These are phyloP conservation scores for Fusarium chuoi DNA, from an alignment of 2,329 filamentous ascomycete species.

Conservation along the genomic window DNA sequence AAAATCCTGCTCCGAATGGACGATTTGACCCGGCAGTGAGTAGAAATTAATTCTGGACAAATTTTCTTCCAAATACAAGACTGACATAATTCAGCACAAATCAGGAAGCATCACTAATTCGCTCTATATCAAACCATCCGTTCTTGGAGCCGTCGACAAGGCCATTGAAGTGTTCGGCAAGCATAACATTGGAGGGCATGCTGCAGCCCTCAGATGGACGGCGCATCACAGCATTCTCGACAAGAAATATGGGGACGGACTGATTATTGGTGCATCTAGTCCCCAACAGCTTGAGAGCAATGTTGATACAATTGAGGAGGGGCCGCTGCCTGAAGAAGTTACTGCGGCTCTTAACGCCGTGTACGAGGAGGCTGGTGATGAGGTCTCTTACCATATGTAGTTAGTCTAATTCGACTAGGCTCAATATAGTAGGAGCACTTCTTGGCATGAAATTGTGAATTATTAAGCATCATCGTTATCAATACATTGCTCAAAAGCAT, in stretches of 20 bases:
- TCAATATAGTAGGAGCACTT: slow-evolving; percentile 17
- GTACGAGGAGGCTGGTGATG: slow-evolving; percentile 27
- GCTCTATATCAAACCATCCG: slow-evolving; percentile 44
- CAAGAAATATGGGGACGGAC: slow-evolving; percentile 46
- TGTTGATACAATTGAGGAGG: slow-evolving; percentile 51
- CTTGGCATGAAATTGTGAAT: slow-evolving; percentile 3
- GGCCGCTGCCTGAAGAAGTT: slow-evolving; percentile 53
- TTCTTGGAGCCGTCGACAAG: slow-evolving; percentile 43
- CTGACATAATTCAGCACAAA: background rate
- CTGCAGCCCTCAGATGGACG: slow-evolving; percentile 55
- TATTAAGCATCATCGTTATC: background rate
- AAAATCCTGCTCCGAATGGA: slow-evolving; percentile 17
- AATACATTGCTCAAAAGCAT: background rate
- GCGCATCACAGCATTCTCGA: slow-evolving; percentile 50
- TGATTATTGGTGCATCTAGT: slow-evolving; percentile 52
- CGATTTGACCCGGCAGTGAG: slow-evolving; percentile 44
- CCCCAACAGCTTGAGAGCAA: slow-evolving; percentile 49
- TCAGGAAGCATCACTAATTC: slow-evolving; percentile 41
- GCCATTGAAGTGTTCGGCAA: slow-evolving; percentile 43
- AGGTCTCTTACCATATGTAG: slow-evolving; percentile 32
- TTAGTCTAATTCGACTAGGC: background rate
- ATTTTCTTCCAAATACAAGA: rapidly evolving
- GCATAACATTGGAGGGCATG: slow-evolving; percentile 52
- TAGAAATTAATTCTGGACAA: rapidly evolving
- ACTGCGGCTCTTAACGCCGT: slow-evolving; percentile 39